These are phyloP conservation scores for Bromus sterilis DNA, from an alignment of 176 grass and related monocot genomes.

Conservation along the genomic window DNA sequence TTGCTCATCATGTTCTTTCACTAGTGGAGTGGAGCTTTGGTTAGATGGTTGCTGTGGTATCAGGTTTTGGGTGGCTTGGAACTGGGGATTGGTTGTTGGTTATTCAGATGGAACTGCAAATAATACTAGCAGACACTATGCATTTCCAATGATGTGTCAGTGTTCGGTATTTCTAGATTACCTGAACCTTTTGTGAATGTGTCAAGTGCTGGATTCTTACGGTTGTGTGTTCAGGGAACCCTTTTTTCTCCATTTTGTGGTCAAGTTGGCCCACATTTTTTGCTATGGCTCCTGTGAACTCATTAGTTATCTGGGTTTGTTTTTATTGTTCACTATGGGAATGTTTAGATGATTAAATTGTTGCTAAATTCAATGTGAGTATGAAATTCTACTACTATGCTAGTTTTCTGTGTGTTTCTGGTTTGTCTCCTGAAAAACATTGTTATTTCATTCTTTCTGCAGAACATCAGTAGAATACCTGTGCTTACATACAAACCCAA, in stretches of 20 bases:
- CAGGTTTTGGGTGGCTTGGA: background rate
- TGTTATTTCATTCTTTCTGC: background rate
- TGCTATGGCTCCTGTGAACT: background rate
- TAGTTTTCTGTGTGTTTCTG: background rate
- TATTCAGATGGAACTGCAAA: background rate
- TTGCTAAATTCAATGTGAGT: no score
- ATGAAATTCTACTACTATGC: no score
- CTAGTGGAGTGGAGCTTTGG: background rate
- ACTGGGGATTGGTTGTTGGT: background rate
- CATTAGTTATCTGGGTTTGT: background rate
- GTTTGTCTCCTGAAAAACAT: background rate
- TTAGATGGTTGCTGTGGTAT: background rate
- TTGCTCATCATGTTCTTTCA: background rate
- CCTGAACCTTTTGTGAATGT: background rate
- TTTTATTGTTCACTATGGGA: background rate
- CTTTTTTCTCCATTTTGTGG: background rate
- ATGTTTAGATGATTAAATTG: no score
- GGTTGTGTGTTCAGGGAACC: background rate
- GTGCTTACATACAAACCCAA: background rate
- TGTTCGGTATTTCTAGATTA: background rate
- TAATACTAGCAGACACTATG: background rate
- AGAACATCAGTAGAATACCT: background rate
- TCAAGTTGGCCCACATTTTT: background rate
- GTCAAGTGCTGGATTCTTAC: background rate
- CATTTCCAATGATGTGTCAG: background rate